A percentile compares a stretch with the other conserved stretches of the same genome.
Evolutionary conservation across 2,329 filamentous ascomycete genomes (phyloP).

Genomic region (Aureobasidium zeae): DNA sequence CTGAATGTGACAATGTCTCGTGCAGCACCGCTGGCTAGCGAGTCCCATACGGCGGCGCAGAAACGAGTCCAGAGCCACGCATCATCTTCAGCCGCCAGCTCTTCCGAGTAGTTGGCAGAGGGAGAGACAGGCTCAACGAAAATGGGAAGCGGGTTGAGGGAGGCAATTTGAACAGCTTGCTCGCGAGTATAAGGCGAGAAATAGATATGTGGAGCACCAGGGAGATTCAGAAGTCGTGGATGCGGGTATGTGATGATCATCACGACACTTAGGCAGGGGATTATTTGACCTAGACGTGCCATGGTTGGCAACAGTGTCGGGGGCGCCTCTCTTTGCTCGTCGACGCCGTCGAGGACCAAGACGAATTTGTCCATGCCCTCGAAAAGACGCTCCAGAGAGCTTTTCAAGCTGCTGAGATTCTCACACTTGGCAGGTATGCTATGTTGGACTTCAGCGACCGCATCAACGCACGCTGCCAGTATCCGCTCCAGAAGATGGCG

Average conservation of each 20-base stretch:
- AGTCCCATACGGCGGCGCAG: slow-evolving; percentile 75
- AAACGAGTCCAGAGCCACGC: slow-evolving; percentile 71
- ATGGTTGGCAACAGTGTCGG: slow-evolving; percentile 72
- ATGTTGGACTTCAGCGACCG: slow-evolving; percentile 19
- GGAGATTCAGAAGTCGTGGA: slow-evolving; percentile 58
- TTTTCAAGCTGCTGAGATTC: slow-evolving; percentile 65
- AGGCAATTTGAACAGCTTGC: slow-evolving; percentile 69
- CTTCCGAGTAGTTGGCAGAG: slow-evolving; percentile 40
- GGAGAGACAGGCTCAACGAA: slow-evolving; percentile 29
- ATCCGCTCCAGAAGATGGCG: slow-evolving; percentile 69
- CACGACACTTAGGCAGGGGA: slow-evolving; percentile 66
- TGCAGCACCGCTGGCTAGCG: slow-evolving; percentile 68
- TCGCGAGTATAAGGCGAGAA: slow-evolving; percentile 77
- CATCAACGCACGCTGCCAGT: slow-evolving; percentile 42
- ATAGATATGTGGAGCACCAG: slow-evolving; percentile 65
- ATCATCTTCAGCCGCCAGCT: slow-evolving; percentile 48
- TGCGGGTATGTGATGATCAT: slow-evolving; percentile 67
- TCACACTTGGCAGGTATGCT: slow-evolving; percentile 55
- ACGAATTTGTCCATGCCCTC: slow-evolving; percentile 55
- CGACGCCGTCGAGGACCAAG: slow-evolving; percentile 79
- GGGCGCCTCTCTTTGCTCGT: slow-evolving; percentile 70
- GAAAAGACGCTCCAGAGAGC: slow-evolving; percentile 60
- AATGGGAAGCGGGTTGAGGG: slow-evolving; percentile 44
- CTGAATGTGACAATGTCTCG: slow-evolving; percentile 68
- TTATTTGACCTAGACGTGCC: slow-evolving; percentile 69